Evolutionary conservation across 1,284 basidiomycete genomes (phyloP).

Genomic region (Puccinia triticina): DNA sequence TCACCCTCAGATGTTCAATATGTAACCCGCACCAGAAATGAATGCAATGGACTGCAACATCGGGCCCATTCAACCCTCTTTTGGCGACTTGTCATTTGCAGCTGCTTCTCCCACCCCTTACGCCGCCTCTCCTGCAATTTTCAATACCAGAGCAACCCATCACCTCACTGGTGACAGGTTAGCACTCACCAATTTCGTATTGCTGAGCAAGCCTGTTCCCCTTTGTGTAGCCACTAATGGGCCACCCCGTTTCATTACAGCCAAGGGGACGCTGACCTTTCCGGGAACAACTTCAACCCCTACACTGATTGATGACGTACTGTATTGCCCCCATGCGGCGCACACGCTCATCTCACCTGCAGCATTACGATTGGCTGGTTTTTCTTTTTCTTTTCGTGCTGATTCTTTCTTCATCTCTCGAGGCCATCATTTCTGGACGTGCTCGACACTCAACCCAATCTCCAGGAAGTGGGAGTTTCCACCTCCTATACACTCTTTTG

Average conservation of each 20-base stretch:
- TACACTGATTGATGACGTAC: background rate
- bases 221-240: background rate
- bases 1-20: no score
- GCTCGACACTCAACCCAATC: background rate
- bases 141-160: conserved; percentile 27
- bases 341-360: background rate
- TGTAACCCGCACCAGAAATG: no score
- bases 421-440: background rate
- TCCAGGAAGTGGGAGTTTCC: background rate
- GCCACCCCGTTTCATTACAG: background rate
- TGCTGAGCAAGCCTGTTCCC: background rate
- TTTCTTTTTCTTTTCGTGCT: background rate
- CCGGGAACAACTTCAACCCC: background rate
- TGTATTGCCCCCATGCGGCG: background rate
- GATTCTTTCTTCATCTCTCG: background rate
- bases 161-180: no score
- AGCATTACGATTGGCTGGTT: background rate
- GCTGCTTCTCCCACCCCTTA: background rate
- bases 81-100: background rate
- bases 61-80: no score
- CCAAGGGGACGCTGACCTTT: background rate
- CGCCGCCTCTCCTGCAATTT: background rate
- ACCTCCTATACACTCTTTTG: background rate
- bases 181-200: no score
- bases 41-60: no score